Percentiles rank a stretch among this genome's conserved stretches.
Evolutionary conservation across 257 asterid species (phyloP).

Genomic region (Leonotis leonurus): DNA sequence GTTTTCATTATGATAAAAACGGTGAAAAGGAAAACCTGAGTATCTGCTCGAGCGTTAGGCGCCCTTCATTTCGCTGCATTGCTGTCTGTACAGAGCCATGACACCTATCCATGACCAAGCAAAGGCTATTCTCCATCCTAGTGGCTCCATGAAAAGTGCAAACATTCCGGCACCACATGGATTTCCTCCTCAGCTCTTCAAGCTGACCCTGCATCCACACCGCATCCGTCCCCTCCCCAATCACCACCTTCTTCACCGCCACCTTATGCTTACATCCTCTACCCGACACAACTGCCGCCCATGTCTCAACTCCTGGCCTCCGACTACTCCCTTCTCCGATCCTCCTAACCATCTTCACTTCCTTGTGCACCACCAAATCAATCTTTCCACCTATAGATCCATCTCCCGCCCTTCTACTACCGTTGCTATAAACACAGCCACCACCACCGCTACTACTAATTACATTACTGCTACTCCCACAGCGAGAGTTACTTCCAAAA

Average conservation of each 20-base stretch:
- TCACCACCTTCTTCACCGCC: constrained; percentile 68
- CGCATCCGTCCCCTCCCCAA: constrained; percentile 57
- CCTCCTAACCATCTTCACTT: constrained; percentile 61
- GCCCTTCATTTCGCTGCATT: constrained; percentile 83
- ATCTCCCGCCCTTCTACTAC: constrained; percentile 34
- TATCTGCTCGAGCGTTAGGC: constrained; percentile 92
- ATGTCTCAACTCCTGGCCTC: constrained; percentile 58
- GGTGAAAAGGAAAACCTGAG: constrained; percentile 51
- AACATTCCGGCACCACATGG: constrained; percentile 95
- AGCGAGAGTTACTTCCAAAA: constrained; percentile 7
- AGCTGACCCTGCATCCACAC: constrained; percentile 90
- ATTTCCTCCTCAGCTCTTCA: constrained; percentile 75
- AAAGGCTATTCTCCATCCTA: constrained; percentile 55
- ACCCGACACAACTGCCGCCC: constrained; percentile 52
- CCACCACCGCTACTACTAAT: constrained; percentile 21
- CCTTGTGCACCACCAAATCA: constrained; percentile 65
- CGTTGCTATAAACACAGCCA: constrained; percentile 22
- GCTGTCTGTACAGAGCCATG: constrained; percentile 81
- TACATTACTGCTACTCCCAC: constrained; percentile 17
- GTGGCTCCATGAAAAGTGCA: constrained; percentile 86
- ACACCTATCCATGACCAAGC: constrained; percentile 87
- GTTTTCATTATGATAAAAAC: constrained; percentile 1
- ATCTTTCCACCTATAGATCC: constrained; percentile 43
- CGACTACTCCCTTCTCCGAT: constrained; percentile 52
- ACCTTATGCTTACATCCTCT: constrained; percentile 72